Evolutionary conservation across 1,284 basidiomycete species (phyloP).

Genomic region (Amanita bisporigera): DNA sequence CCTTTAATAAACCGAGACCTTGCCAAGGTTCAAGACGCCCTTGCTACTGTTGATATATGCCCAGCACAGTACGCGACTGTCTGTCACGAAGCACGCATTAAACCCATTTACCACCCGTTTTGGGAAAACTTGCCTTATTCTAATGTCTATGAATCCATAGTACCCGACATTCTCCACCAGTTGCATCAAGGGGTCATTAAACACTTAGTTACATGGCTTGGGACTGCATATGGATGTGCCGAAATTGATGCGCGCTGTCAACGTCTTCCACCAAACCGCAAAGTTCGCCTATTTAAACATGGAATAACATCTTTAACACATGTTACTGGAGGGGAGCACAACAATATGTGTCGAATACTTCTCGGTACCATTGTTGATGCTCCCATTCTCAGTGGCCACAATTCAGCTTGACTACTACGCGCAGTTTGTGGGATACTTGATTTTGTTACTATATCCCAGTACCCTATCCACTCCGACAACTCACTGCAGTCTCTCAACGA

Average conservation of each 20-base stretch:
- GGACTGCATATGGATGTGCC: not conserved
- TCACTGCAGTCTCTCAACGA: not conserved
- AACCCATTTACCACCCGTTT: conserved; percentile 32
- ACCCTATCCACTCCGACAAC: no score
- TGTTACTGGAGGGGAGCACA: no score
- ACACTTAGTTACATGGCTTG: conserved; percentile 9
- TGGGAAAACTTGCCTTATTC: conserved; percentile 31
- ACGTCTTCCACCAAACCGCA: not conserved
- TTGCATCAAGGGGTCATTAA: conserved; percentile 2
- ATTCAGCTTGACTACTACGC: no score
- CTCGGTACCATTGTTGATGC: no score
- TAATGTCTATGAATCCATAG: conserved; percentile 33
- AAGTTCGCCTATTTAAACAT: no score
- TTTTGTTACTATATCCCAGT: no score
- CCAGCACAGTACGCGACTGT: conserved; percentile 17
- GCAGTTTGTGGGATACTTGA: not conserved
- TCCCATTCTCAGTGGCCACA: no score
- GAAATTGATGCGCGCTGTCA: conserved; percentile 2
- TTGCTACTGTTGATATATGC: conserved; percentile 18
- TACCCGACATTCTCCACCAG: conserved; percentile 41
- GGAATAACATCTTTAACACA: no score
- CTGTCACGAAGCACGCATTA: conserved; percentile 26
- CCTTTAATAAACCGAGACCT: conserved; percentile 13
- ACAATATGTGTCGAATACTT: no score
- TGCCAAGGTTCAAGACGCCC: conserved; percentile 15